These are phyloP conservation scores for Clitopilus passeckerianus DNA, from an alignment of 768 basidiomycete genomes.

Conservation along the genomic window DNA sequence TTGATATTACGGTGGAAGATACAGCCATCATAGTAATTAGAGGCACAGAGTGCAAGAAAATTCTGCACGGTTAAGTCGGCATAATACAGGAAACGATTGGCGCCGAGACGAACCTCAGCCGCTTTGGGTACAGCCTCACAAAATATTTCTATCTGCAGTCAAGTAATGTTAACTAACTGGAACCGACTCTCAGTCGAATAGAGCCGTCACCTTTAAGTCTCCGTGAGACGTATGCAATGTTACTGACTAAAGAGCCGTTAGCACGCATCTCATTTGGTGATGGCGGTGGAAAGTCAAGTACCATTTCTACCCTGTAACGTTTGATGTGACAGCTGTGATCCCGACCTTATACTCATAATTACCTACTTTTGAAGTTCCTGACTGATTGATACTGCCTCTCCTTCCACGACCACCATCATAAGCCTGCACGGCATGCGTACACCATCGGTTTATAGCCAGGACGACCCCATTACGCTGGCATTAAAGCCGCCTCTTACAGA, in stretches of 20 bases:
- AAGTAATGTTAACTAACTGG: neutral
- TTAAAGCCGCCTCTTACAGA: slow-evolving; percentile 63
- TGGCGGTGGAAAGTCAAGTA: slow-evolving; percentile 10
- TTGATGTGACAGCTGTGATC: slow-evolving; percentile 16
- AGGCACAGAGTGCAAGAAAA: slow-evolving; percentile 91
- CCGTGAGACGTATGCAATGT: slow-evolving; percentile 93
- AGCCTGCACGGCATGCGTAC: slow-evolving; percentile 47
- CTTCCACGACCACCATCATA: slow-evolving; percentile 18
- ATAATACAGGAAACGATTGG: slow-evolving; percentile 3
- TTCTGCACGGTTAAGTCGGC: slow-evolving; percentile 49
- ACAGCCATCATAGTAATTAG: slow-evolving; percentile 79
- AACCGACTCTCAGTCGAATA: slow-evolving; percentile 2
- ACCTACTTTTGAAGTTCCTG: slow-evolving; percentile 6
- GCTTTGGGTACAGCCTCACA: slow-evolving; percentile 96
- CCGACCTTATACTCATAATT: slow-evolving; percentile 6
- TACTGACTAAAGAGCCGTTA: slow-evolving; percentile 61
- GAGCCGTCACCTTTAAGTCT: slow-evolving; percentile 76
- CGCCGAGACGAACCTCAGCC: slow-evolving; percentile 62
- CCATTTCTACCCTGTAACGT: slow-evolving; percentile 16
- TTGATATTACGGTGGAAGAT: slow-evolving; percentile 95
- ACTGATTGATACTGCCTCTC: slow-evolving; percentile 11
- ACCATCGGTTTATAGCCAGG: slow-evolving; percentile 67
- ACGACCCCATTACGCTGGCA: slow-evolving; percentile 70
- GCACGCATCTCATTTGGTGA: slow-evolving; percentile 5
- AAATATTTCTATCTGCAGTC: slow-evolving; percentile 83